Evolutionary conservation across 2,329 filamentous ascomycete species (phyloP).

Genomic region (Xylaria hypoxylon): DNA sequence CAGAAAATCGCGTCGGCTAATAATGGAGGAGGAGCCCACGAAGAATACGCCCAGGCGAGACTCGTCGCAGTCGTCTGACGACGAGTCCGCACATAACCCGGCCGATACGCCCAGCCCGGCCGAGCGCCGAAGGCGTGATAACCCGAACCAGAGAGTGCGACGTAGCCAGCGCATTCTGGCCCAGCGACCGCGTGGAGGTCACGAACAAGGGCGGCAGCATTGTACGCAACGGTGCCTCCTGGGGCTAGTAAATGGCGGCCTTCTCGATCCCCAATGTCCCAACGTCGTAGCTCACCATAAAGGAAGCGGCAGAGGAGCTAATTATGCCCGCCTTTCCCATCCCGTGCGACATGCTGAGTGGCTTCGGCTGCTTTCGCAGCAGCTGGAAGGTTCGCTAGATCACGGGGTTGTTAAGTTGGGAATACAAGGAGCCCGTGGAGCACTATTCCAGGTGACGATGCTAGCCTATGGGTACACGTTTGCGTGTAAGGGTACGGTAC

Average conservation of each 20-base stretch:
- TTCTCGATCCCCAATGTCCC: constrained; percentile 9
- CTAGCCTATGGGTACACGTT: constrained; percentile 58
- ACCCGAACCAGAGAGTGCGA: constrained; percentile 29
- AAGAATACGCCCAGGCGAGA: not conserved
- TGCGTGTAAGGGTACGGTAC: constrained; percentile 55
- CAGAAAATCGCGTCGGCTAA: constrained; percentile 6
- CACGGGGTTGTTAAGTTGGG: constrained; percentile 48
- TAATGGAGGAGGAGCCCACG: not conserved
- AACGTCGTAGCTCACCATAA: constrained; percentile 23
- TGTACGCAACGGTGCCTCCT: constrained; percentile 32
- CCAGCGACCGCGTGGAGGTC: constrained; percentile 22
- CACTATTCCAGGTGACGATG: constrained; percentile 57
- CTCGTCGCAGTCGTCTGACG: constrained; percentile 28
- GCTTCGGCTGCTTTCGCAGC: constrained; percentile 49
- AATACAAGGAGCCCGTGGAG: constrained; percentile 52
- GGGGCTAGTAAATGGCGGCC: constrained; percentile 15
- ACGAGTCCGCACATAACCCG: constrained; percentile 31
- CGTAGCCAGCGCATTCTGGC: constrained; percentile 41
- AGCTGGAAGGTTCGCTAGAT: constrained; percentile 50
- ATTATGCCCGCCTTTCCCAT: constrained; percentile 1
- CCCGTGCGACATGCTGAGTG: constrained; percentile 38
- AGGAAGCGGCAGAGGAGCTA: not conserved
- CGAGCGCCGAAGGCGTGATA: constrained; percentile 23
- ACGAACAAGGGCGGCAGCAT: constrained; percentile 20
- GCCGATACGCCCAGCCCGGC: constrained; percentile 32